Base-by-base conservation (phyloP, 768 basidiomycete genomes). In the Russula dissimulans region DNA sequence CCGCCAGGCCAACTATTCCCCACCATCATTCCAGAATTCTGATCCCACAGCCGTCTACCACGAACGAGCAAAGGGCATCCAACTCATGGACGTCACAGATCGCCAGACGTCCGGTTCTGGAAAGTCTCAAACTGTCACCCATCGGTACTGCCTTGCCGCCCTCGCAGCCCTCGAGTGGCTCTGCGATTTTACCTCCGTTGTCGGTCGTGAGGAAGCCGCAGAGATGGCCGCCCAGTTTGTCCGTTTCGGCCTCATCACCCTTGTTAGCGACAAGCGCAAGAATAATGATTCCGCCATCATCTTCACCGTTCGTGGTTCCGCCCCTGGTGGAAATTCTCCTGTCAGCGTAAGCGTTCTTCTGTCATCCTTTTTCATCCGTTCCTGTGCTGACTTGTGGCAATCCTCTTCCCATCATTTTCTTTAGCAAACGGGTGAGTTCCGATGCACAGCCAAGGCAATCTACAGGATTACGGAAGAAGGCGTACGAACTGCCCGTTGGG, bases 191-290 rank as follows among this genome's bases (percentile, higher is more conserved):
- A 93, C 97, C 0, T 97, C 95, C 1, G 91, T 95, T 38, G 91
- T 94, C 38, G 94, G 94, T 26, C 79, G 91, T 54, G 97, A 99
- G 69, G 97, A 98, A 72, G 95, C 93, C 0, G 91, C 93, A 11
- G 97, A 99, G 77, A 89, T 98, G 84, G 88, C 91, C 3, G 97
- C 95, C 4, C 97, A 98, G 71, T 97, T 98, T 68, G 94, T 97
- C 48, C 86, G 97, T 54, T 97, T 94, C 68, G 91, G 93, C 43
- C 84, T 95, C 63, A 88, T 99, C 72, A 75, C 77, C 3, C 78
- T 98, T 45, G 91, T 95, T 62, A 89, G 87, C 75, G 91, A 93
- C 72, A 93, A 89, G 78, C 81, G 91, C 65, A 91, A 90, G 76
- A 89, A 87, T 68, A 91, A 90, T 63, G 91, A 93, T 68, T 91